Conservation (phyloP, 2,329 filamentous ascomycete species). For the Exophiala spinifera region DNA sequence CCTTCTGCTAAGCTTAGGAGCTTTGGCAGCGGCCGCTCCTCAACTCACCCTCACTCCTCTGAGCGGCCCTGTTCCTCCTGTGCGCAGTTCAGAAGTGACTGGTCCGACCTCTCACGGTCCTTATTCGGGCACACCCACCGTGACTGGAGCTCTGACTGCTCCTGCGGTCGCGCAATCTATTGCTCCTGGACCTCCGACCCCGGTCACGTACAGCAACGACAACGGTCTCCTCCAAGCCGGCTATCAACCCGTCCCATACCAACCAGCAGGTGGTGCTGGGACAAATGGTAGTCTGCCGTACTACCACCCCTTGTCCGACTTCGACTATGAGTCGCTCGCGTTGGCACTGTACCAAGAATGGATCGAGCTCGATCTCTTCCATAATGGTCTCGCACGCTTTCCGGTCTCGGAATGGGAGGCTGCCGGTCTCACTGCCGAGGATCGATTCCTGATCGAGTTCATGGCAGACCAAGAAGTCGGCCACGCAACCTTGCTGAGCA, state of each 20-base stretch:
- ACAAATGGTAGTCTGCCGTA: slow-evolving; percentile 65
- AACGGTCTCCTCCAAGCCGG: slow-evolving; percentile 64
- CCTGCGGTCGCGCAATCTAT: slow-evolving; percentile 58
- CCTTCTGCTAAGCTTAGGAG: slow-evolving; percentile 18
- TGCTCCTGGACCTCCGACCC: slow-evolving; percentile 54
- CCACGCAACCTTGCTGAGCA: slow-evolving; percentile 71
- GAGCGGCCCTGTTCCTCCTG: slow-evolving; percentile 34
- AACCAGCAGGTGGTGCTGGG: slow-evolving; percentile 68
- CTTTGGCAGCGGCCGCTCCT: slow-evolving; percentile 23
- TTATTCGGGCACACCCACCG: slow-evolving; percentile 64
- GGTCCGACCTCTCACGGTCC: slow-evolving; percentile 65
- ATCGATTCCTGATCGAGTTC: slow-evolving; percentile 68
- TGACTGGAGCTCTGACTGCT: slow-evolving; percentile 65
- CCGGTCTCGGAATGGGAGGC: slow-evolving; percentile 65
- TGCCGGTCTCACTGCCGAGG: slow-evolving; percentile 65
- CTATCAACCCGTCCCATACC: slow-evolving; percentile 67
- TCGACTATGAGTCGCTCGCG: slow-evolving; percentile 75
- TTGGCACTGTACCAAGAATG: slow-evolving; percentile 77
- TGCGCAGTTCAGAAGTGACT: slow-evolving; percentile 49
- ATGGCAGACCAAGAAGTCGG: slow-evolving; percentile 77
- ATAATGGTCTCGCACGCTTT: slow-evolving; percentile 69
- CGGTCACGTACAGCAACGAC: slow-evolving; percentile 65
- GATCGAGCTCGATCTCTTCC: slow-evolving; percentile 81
- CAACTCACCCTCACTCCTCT: slow-evolving; percentile 21
- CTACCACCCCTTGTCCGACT: slow-evolving; percentile 67